Evolutionary conservation across 1,139 yeast genomes (phyloP), one percentile per base, ranked within the genome.

Genomic region (Dujonia santamariae): DNA sequence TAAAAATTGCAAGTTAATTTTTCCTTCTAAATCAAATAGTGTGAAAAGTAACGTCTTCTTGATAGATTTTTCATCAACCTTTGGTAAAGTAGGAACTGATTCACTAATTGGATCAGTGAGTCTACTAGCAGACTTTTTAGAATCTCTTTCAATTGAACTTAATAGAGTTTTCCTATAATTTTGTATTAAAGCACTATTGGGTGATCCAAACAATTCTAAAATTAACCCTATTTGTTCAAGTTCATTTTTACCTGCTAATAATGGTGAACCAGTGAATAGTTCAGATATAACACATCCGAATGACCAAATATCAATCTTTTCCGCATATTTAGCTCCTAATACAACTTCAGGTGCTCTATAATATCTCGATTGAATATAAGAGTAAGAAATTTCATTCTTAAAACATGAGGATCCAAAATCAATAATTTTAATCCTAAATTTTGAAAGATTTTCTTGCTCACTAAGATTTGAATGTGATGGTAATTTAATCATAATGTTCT

Each of bases 291-390:
- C 75, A 37, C 90, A 75, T 0, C 85, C 92, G 41, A 82, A 59
- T 4, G 92, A 82, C 95, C 95, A 85, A 42, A 85, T 73, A 53
- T 85, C 95, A 37, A 85, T 84, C 46, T 75, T 75, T 19, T 72
- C 66, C 37, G 76, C 69, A 54, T 87, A 87, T 21, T 77, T 70
- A 39, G 87, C 80, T 2, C 96, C 96, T n/a, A 86, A 50, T 26
- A 85, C 64, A 3, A 87, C 88, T 53, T 87, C 96, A 0, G 96
- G 88, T 12, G 86, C 83, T 37, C 86, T 54, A 47, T 80, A 80
- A 46, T 72, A 80, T 29, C 86, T 50, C 1, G 85, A 79, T 48
- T 80, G 86, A 30, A 80, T 71, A 43, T 80, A 80, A 0, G 83
- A 72, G 44, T 66, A 78, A 1, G 74, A 60, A 2, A 70, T 61